Base-by-base conservation (phyloP, 2,329 filamentous ascomycete genomes). In the Thelonectria olida region DNA sequence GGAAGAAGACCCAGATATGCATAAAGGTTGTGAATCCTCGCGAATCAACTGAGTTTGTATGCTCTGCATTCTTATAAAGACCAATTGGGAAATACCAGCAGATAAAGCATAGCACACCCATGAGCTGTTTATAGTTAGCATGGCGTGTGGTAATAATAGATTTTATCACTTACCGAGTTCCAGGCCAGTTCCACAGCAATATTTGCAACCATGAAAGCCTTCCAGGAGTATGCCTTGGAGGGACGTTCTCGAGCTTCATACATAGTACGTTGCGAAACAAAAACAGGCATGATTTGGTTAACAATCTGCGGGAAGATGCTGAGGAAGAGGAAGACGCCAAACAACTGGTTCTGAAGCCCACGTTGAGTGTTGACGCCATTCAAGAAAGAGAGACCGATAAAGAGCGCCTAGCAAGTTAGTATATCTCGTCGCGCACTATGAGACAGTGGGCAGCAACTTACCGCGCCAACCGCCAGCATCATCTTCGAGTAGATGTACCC, bases 401-500 rank as follows among this genome's bases (percentile, higher is more conserved):
- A 92, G 2, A 92, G 80, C 3, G 68, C 65, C 63, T 71, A 2
- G 7, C 7, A 13, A n/a, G n/a, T n/a, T 34, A 15, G 13, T 34
- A 34, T n/a, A n/a, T n/a, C n/a, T n/a, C n/a, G n/a, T 10, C 7
- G 10, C 4, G 7, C n/a, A n/a, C 7, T 15, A 2, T 34, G 10
- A 34, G 31, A 3, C 17, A 2, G 1, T 6, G 7, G 27, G 8
- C 4, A 4, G n/a, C n/a, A n/a, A 54, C 49, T 39, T 60, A 66
- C 73, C n/a, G 72, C 63, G 19, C 81, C 72, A 27, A 84, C 76
- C 63, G 84, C 87, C 20, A 92, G 84, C 1, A 83, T 75, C 1
- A 84, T 69, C 77, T 93, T 93, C 54, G 88, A 86, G 77, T 91
- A 92, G 70, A 94, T 89, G 77, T 93, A 94, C 2, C 84, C 82